Conservation (phyloP, 768 basidiomycete species). For the Pleurotus djamor region DNA sequence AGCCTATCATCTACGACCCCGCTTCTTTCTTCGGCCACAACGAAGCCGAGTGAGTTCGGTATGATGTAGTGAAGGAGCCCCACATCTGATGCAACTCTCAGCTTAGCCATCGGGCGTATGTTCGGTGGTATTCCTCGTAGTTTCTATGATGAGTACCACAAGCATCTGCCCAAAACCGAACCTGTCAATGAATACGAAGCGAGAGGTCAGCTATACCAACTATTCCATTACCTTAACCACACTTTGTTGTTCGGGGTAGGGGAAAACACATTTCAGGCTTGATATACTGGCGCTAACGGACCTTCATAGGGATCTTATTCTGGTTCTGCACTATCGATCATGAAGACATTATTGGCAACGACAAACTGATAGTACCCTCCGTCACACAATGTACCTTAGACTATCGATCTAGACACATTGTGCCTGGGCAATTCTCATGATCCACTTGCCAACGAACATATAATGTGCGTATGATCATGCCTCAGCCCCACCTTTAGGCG, state of each 20-base stretch:
- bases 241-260: conserved; percentile 77
- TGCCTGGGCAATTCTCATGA: no score
- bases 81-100: conserved; percentile 18
- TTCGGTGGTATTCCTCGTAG: conserved; percentile 70
- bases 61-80: background rate
- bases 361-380: no score
- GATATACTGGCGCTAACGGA: background rate
- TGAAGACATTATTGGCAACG: no score
- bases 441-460: no score
- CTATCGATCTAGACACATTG: no score
- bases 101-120: conserved; percentile 75
- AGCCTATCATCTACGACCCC: conserved; percentile 76
- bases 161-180: conserved; percentile 58
- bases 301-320: no score
- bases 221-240: conserved; percentile 84
- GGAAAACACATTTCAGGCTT: background rate
- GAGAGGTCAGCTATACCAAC: conserved; percentile 67
- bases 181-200: conserved; percentile 64
- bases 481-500: no score
- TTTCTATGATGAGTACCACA: conserved; percentile 68
- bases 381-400: no score
- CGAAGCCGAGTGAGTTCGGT: conserved; percentile 67
- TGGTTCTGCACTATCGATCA: no score
- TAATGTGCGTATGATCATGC: no score
- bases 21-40: conserved; percentile 80